phyloP scores from a whole-genome alignment of 108 stramenopile genomes.

The Conticribra guillardii region DNA sequence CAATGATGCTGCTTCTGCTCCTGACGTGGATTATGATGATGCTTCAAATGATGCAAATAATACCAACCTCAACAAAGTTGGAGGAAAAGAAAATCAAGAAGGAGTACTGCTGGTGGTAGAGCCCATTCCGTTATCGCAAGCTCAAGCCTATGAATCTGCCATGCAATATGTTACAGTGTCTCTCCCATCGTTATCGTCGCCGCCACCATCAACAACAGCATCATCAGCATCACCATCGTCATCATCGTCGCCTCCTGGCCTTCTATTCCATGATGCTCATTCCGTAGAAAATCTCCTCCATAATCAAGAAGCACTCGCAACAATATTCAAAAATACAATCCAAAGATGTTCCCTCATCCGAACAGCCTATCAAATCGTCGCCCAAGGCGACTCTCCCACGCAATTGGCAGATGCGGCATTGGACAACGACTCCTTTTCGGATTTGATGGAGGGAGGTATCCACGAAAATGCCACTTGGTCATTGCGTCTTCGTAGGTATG shows the following conservation, averaged over 20 bases:
- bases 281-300: background rate
- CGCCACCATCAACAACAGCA: background rate
- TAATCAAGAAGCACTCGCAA: background rate
- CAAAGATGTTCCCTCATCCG: conserved; percentile 77
- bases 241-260: background rate
- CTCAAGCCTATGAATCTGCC: conserved; percentile 63
- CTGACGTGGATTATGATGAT: conserved; percentile 6
- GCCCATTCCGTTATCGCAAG: conserved; percentile 24
- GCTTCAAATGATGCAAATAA: conserved; percentile 48
- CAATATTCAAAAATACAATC: conserved; percentile 36
- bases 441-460: conserved; percentile 56
- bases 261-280: conserved; percentile 1
- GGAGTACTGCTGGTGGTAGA: conserved; percentile 9
- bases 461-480: conserved; percentile 73
- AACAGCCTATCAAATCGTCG: conserved; percentile 64
- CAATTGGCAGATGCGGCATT: conserved; percentile 44
- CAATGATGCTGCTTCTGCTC: background rate
- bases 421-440: conserved; percentile 57
- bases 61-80: no score
- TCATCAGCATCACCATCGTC: no score
- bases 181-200: background rate
- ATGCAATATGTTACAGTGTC: conserved; percentile 72
- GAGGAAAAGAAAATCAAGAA: background rate
- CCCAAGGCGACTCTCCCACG: conserved; percentile 49
- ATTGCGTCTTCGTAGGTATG: conserved; percentile 76